Base-by-base conservation (phyloP, 257 asterid species). In the Primulina huaijiensis region DNA sequence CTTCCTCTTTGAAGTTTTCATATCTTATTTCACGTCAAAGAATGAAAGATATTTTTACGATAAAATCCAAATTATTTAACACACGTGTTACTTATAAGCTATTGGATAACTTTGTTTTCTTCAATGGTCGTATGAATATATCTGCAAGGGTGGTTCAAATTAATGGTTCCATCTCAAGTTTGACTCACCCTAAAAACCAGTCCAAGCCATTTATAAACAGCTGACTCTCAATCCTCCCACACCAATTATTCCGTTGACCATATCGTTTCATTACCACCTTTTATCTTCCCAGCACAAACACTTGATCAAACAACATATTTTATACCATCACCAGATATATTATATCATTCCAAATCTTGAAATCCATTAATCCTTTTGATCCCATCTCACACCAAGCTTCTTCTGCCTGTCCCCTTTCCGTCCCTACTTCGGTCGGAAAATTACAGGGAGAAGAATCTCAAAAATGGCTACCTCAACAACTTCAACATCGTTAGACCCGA, bases 401-500 rank as follows among this genome's bases (percentile, higher is more conserved):
- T 31, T 60, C 67, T n/a, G n/a, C 27, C 52, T 69, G 30, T 25
- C 67, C 27, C 56, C 19, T 55, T 58, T 59, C 68, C 62, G n/a
- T 19, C 33, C 64, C 62, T 77, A 38, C 79, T 66, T 69, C 61
- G 27, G n/a, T 52, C 25, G 14, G 40, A 31, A 71, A 60, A 46
- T 61, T 60, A 53, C 67, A 59, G 75, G 75, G 67, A 65, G 68
- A 68, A 70, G 55, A 50, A 56, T 11, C 7, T 7, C 38, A 21
- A 20, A 8, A 1, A 84, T 84, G 88, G 80, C 77, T 31, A 30
- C 38, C 46, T 52, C 75, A 11, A 57, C 34, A 31, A 5, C 74
- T 60, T 70, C 34, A 7, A 61, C 52, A 5, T 11, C 78, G 23
- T 56, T 72, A 2, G 77, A 80, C 21, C 63, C 62, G 3, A 67